Percentiles rank a stretch among this genome's conserved stretches.
Evolutionary conservation across 1,139 yeast genomes (phyloP).

Genomic region (Candida sp.): DNA sequence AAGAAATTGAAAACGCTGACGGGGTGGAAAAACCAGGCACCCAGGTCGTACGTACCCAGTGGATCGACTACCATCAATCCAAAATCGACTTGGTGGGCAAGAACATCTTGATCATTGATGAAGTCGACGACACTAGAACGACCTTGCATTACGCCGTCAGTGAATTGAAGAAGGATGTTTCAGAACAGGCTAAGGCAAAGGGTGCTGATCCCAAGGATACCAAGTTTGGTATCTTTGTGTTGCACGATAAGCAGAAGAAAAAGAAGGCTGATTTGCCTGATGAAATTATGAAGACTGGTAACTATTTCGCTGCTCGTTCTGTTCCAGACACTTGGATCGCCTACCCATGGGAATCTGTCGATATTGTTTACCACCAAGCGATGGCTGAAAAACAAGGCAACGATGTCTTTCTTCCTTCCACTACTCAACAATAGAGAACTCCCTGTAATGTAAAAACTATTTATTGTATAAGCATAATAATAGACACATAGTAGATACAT

Average conservation of each 20-base stretch:
- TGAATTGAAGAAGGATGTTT: constrained; percentile 86
- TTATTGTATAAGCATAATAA: neutral
- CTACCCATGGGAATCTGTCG: constrained; percentile 96
- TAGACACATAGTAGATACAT: neutral
- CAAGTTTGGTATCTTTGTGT: constrained; percentile 85
- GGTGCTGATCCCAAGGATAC: constrained; percentile 61
- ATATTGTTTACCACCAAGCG: constrained; percentile 86
- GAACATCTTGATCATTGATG: constrained; percentile 85
- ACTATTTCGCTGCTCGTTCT: constrained; percentile 89
- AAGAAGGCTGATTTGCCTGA: constrained; percentile 81
- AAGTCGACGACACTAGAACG: constrained; percentile 96
- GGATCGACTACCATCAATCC: constrained; percentile 87
- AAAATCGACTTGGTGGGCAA: constrained; percentile 74
- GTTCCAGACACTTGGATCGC: constrained; percentile 97
- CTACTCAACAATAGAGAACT: constrained; percentile 18
- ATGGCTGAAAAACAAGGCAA: constrained; percentile 78
- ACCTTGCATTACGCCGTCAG: constrained; percentile 91
- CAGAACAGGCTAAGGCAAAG: constrained; percentile 52
- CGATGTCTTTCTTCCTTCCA: constrained; percentile 50
- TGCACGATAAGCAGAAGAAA: constrained; percentile 91
- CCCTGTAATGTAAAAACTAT: neutral
- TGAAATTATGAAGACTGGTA: constrained; percentile 64
- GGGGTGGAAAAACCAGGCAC: constrained; percentile 69
- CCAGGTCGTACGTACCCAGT: constrained; percentile 91
- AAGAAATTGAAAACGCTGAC: constrained; percentile 65